Base-by-base conservation (phyloP, 164 flowering plant species). In the Pachysandra terminalis region DNA sequence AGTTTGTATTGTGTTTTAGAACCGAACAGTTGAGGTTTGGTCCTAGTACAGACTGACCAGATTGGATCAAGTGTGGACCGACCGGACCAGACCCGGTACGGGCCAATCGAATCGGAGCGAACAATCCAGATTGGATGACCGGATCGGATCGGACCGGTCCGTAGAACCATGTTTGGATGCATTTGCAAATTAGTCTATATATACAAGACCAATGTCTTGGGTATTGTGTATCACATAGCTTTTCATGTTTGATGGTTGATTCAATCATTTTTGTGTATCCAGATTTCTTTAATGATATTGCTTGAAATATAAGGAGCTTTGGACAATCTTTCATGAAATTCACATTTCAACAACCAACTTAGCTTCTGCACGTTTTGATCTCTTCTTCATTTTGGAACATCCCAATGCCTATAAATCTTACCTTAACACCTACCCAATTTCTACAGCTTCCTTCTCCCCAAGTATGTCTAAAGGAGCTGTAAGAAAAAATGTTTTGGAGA, bases 391-490 rank as follows among this genome's bases (percentile, higher is more conserved):
- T 15, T 22, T 65, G 62, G 58, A 40, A 64, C 64, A 59, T 7
- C 26, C 64, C 56, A 71, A n/a, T n/a, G 21, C 48, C 68, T 63
- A 70, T 71, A 63, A 21, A 61, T 64, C 60, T 57, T 63, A 54
- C 56, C 59, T 72, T 69, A 17, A 19, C 65, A 67, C 73, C 67
- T 23, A 58, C 69, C 72, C 54, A 37, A n/a, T 52, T 59, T 68
- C 51, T 71, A 64, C n/a, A 56, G 25, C 61, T 16, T 59, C 58
- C 19, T 35, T 59, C 55, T 62, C 64, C 62, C 45, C 67, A 69
- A 68, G 14, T 32, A 89, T 87, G 91, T 86, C 87, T 54, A 79
- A 71, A 73, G 74, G 48, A 59, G 76, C 66, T 78, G 79, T 68
- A 9, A 87, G 84, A 59, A 84, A 71, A 66, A 71, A 77, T 22